These are phyloP conservation scores for Tetrahymena malaccensis DNA, from an alignment of 73 alveolate genomes.

Conservation along the genomic window DNA sequence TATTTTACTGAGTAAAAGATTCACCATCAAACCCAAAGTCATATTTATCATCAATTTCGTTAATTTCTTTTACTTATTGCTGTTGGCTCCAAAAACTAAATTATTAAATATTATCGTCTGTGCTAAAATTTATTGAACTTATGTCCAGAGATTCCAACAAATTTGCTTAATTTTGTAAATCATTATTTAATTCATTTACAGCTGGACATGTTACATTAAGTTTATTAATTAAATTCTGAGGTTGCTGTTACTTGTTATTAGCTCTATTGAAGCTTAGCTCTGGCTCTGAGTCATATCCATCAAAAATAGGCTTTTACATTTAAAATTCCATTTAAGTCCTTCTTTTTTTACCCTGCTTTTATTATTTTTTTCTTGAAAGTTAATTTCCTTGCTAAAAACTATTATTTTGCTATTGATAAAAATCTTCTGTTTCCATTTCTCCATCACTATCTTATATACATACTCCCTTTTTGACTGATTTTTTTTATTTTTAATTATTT, in stretches of 20 bases:
- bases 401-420: not conserved
- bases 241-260: not conserved
- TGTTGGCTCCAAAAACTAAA: not conserved
- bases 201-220: not conserved
- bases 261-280: not conserved
- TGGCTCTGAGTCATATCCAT: not conserved
- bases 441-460: not conserved
- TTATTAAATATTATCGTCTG: not conserved
- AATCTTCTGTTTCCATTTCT: not conserved
- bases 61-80: not conserved
- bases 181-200: not conserved
- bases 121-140: not conserved
- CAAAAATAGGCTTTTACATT: not conserved
- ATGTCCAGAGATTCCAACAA: not conserved
- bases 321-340: not conserved
- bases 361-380: not conserved
- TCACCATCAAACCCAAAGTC: not conserved
- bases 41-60: not conserved
- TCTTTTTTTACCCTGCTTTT: not conserved
- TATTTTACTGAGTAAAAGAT: not conserved
- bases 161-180: not conserved
- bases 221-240: not conserved
- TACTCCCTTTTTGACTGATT: not conserved
- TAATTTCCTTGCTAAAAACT: not conserved
- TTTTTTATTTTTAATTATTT: not conserved